Base-by-base conservation (phyloP, 2,329 filamentous ascomycete species). In the Shiraia sp. region DNA sequence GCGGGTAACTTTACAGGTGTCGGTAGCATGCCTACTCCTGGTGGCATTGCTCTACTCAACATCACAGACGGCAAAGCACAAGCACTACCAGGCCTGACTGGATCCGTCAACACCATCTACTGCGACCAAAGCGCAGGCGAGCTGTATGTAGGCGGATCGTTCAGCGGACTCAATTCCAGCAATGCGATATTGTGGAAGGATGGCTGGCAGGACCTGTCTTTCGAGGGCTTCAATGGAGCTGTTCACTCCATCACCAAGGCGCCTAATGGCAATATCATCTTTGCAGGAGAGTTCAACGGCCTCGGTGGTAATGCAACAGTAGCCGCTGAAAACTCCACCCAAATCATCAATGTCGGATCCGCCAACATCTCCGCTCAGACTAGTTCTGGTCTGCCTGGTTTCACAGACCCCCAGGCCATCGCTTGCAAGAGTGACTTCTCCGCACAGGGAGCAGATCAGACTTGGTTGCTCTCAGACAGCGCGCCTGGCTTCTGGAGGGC, bases 1-100 rank as follows among this genome's bases (percentile, higher is more conserved):
- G 93, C 88, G 41, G 93, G 93, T 33, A 97, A 97, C 73, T 99
- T 99, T 66, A 97, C 93, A 23, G 95, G 89, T 67, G 74, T 99
- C 49, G 88, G 85, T 45, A 84, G 84, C 44, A 79, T 86, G 42
- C 75, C 88, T 61, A 89, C 90, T 2, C 83, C 83, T 38, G 82
- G 88, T 29, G 82, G 88, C 31, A 82, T 95, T 42, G 93, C 91
- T 16, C 68, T 95, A 32, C 90, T 91, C 72, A 82, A 96, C 65
- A 82, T 88, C 3, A 81, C 82, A 51, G 86, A 83, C 4, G 82
- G 82, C 31, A 70, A 79, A 26, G 77, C 96, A 35, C 86, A 82
- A 2, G 79, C 90, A n/a, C 72, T 96, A 27, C 72, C 81, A n/a
- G 92, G 91, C 32, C 76, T 99, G 14, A 82, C 83, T 38, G 95